phyloP scores from a whole-genome alignment of 371 early-diverging fungal species.

The Apophysomyces elegans region DNA sequence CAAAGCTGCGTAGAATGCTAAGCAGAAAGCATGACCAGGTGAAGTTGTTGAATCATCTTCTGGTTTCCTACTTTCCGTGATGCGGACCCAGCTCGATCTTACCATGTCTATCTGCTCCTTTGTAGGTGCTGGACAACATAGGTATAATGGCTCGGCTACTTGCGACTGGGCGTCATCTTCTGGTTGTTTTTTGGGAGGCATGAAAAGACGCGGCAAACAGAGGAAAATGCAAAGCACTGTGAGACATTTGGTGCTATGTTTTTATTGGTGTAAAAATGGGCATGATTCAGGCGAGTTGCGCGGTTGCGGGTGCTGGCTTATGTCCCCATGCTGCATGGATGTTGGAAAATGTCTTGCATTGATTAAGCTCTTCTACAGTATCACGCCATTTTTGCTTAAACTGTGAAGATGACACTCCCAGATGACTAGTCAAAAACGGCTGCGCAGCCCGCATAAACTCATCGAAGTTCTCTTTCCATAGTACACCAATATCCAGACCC shows the following conservation, averaged over 20 bases:
- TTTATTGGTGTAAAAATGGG: neutral
- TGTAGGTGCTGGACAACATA: conserved; percentile 23
- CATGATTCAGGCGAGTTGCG: neutral
- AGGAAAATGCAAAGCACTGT: neutral
- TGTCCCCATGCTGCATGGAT: conserved; percentile 37
- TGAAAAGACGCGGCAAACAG: neutral
- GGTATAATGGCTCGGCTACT: neutral
- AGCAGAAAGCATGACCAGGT: conserved; percentile 34
- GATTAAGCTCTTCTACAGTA: conserved; percentile 19
- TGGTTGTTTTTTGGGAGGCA: neutral
- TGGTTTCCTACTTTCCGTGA: conserved; percentile 22
- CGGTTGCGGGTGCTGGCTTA: conserved; percentile 16
- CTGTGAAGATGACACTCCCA: conserved; percentile 15
- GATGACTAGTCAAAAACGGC: conserved; percentile 23
- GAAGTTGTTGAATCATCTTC: conserved; percentile 29
- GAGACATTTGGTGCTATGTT: conserved; percentile 2
- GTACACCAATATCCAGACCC: conserved; percentile 35
- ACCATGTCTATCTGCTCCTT: conserved; percentile 31
- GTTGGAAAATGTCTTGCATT: conserved; percentile 31
- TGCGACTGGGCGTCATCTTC: neutral
- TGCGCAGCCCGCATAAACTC: conserved; percentile 27
- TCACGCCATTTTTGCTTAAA: conserved; percentile 22
- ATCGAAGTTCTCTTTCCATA: conserved; percentile 41
- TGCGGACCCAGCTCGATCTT: conserved; percentile 32
- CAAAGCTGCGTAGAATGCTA: conserved; percentile 33